Base-by-base conservation (phyloP, 176 grass and related monocot species). In the Zizania latifolia region DNA sequence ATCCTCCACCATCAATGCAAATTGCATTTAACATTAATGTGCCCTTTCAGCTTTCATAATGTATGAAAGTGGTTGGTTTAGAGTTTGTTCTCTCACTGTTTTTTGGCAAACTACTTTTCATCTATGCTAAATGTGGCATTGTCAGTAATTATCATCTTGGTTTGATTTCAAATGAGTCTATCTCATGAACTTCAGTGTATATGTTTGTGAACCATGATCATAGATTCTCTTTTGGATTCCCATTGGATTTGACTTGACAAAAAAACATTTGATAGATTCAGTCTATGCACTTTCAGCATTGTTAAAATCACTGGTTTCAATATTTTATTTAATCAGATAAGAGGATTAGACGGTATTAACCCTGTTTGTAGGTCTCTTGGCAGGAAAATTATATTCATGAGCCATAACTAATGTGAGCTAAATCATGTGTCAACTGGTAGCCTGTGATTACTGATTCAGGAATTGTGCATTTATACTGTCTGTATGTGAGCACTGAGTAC, bases 161-260 rank as follows among this genome's bases (percentile, higher is more conserved):
- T 34, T n/a, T 14, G 11, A 27, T 65, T 27, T 40, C 37, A 43
- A 43, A 14, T 43, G 28, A 26, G 24, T 26, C 11, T 60, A 22
- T 71, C 19, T 8, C 1, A 62, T 80, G 31, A 4, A 65, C 46
- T 30, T 10, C 24, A 61, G 32, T 33, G 26, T 62, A 8, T 58
- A 66, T 75, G 62, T 48, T 26, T 48, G 51, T 80, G 51, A 74
- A 36, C 60, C 48, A 31, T 46, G n/a, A 69, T 51, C 35, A 1
- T 17, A 70, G 16, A 35, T 38, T 50, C 50, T 31, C 27, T 15
- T 59, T 36, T 4, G 45, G 15, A 39, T 65, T 79, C 19, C 32
- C 21, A 33, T 26, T 27, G 2, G 10, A 50, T 53, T 86, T 1
- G 61, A 81, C 56, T 19, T 41, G 1, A 58, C 41, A 43, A 54